Base-by-base conservation (phyloP, 805 yeast species). In the Sugiyamaella americana region DNA sequence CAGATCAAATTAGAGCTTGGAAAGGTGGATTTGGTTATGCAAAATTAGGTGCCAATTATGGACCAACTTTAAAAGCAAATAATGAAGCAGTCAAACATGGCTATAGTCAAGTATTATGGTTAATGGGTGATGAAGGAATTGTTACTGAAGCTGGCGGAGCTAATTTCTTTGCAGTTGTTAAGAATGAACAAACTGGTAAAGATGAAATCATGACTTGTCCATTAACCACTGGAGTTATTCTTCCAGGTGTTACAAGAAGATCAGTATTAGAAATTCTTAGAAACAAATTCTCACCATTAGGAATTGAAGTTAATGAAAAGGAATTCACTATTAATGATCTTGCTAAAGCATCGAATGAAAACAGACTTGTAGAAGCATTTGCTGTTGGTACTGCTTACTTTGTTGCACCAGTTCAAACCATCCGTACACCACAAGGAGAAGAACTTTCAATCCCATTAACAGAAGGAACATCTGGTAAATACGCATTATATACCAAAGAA, bases 61-160 rank as follows among this genome's bases (percentile, higher is more conserved):
- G 77, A 11, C 78, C 79, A 38, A 72, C 78, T 51, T 62, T 73
- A 51, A 61, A 62, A 57, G 72, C 76, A 16, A 74, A 70, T 56
- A 58, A 61, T 50, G 71, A 68, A 54, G 76, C 78, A 23, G 69
- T 72, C 34, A 43, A 58, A 23, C 64, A 68, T 52, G 80, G 79
- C 16, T 75, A 68, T 65, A 70, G 69, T 47, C 78, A 73, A 57
- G 74, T 73, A 61, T 66, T 75, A 61, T 75, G 79, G 79, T 65
- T 75, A 46, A 70, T 72, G 49, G 79, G 77, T 37, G 73, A 73
- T 39, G 72, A 72, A 55, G 74, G 76, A 8, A 65, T 66, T 58
- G 69, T 75, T 48, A 75, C 80, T 44, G 80, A 75, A 61, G 79
- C 74, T 42, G 80, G 80, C 43, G 73, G 76, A 40, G 74, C 74